Conservation (phyloP, 305 asterid species). For the Fraxinus angustifolia region DNA sequence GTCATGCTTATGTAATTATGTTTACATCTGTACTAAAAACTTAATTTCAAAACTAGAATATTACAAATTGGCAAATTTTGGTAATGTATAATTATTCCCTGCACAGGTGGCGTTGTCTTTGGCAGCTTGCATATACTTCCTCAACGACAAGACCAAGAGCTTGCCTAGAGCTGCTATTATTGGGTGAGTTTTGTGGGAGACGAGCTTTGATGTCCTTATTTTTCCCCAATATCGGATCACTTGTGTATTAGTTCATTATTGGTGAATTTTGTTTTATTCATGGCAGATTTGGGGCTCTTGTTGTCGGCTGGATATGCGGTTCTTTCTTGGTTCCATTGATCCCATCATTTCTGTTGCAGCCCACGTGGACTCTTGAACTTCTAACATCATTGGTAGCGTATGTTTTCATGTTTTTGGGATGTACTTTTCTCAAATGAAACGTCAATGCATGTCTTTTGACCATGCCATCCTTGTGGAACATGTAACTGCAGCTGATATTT, state of each 20-base stretch:
- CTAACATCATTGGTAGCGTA: slow-evolving; percentile 77
- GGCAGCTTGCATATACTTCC: slow-evolving; percentile 91
- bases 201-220: neutral
- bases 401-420: slow-evolving; percentile 64
- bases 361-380: slow-evolving; percentile 88
- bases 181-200: slow-evolving; percentile 56
- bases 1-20: too few species aligned
- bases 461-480: slow-evolving; percentile 8
- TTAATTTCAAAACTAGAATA: neutral
- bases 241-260: slow-evolving; percentile 15
- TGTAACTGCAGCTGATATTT: slow-evolving; percentile 16
- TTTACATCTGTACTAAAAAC: neutral
- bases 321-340: slow-evolving; percentile 68
- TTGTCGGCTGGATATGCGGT: slow-evolving; percentile 80
- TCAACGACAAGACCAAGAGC: slow-evolving; percentile 91
- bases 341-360: slow-evolving; percentile 70
- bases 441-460: neutral
- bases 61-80: neutral
- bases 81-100: slow-evolving; percentile 1
- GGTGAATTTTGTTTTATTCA: slow-evolving; percentile 8
- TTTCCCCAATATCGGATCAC: neutral
- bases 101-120: slow-evolving; percentile 84
- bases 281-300: slow-evolving; percentile 79
- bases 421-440: slow-evolving; percentile 81
- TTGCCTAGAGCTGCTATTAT: slow-evolving; percentile 73